phyloP scores from a whole-genome alignment of 176 grass and related monocot genomes.

The Guadua angustifolia region DNA sequence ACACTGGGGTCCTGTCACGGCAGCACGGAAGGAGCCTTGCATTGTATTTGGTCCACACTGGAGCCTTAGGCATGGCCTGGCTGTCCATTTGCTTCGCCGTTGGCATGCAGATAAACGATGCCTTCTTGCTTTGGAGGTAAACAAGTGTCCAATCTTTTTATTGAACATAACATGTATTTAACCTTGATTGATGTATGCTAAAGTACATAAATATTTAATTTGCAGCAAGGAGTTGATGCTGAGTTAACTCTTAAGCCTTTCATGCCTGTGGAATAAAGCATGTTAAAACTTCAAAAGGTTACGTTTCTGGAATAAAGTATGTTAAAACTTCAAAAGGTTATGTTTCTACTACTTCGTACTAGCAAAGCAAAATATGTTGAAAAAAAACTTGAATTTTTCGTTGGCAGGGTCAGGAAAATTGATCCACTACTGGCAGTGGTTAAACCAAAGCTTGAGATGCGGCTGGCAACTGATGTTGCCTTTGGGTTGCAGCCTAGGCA shows the following conservation, averaged over 20 bases:
- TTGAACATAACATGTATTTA: constrained; percentile 9
- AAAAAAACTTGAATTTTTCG: constrained; percentile 27
- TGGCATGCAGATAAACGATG: constrained; percentile 74
- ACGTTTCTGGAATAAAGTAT: constrained; percentile 90
- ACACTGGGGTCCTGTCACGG: constrained; percentile 56
- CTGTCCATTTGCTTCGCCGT: constrained; percentile 77
- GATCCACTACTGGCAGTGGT: constrained; percentile 64
- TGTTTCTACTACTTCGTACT: constrained; percentile 22
- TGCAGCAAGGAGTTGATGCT: constrained; percentile 74
- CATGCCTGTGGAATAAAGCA: constrained; percentile 84
- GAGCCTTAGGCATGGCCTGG: constrained; percentile 72
- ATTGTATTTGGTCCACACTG: constrained; percentile 82
- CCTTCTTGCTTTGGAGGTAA: constrained; percentile 86
- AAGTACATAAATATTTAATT: constrained; percentile 30
- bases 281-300: constrained; percentile 12
- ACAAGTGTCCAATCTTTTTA: neutral
- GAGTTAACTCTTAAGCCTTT: constrained; percentile 78
- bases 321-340: constrained; percentile 25
- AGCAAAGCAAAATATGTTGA: constrained; percentile 25
- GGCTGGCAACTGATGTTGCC: constrained; percentile 52
- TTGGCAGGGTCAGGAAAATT: constrained; percentile 59
- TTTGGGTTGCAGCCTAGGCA: constrained; percentile 61
- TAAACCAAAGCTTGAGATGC: constrained; percentile 67
- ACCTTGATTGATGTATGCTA: constrained; percentile 12
- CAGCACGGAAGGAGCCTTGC: constrained; percentile 84